A percentile compares a stretch with the other conserved stretches of the same genome.
Conservation (phyloP, 768 basidiomycete genomes). For the Phanerodontia chrysosporium region DNA sequence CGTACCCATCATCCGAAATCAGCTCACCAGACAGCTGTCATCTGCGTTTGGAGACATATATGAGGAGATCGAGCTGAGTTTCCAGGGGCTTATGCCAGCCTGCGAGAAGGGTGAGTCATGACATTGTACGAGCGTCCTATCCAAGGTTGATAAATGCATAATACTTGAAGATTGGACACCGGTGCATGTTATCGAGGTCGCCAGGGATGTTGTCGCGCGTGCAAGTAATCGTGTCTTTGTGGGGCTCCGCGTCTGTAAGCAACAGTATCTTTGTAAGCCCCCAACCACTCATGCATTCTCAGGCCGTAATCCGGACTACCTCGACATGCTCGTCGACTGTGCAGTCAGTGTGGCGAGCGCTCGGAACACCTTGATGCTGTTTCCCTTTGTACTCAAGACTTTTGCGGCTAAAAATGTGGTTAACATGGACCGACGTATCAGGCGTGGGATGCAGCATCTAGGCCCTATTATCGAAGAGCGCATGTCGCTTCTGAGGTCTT, state of each 20-base stretch:
- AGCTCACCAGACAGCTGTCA: conserved; percentile 7
- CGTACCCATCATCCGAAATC: not conserved
- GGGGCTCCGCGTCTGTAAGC: conserved; percentile 41
- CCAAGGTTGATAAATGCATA: no score
- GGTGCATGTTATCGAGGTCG: conserved; percentile 14
- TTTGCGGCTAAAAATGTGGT: not conserved
- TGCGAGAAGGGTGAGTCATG: conserved; percentile 5
- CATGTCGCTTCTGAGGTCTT: conserved; percentile 1
- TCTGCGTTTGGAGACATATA: conserved; percentile 16
- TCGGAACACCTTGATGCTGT: conserved; percentile 17
- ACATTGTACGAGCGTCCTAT: no score
- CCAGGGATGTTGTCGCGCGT: conserved; percentile 33
- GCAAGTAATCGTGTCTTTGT: conserved; percentile 44
- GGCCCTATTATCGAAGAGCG: conserved; percentile 15
- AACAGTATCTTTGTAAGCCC: not conserved
- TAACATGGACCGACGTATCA: not conserved
- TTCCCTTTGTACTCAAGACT: conserved; percentile 32
- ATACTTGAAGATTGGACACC: conserved; percentile 8
- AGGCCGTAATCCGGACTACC: conserved; percentile 40
- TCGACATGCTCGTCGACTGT: conserved; percentile 28
- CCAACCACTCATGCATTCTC: not conserved
- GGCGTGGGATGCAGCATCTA: conserved; percentile 1
- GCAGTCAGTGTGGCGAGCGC: conserved; percentile 25
- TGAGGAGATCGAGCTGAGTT: conserved; percentile 18
- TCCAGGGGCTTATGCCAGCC: conserved; percentile 17